These are phyloP conservation scores for Durusdinium trenchii DNA, from an alignment of 73 alveolate species.

Conservation along the genomic window DNA sequence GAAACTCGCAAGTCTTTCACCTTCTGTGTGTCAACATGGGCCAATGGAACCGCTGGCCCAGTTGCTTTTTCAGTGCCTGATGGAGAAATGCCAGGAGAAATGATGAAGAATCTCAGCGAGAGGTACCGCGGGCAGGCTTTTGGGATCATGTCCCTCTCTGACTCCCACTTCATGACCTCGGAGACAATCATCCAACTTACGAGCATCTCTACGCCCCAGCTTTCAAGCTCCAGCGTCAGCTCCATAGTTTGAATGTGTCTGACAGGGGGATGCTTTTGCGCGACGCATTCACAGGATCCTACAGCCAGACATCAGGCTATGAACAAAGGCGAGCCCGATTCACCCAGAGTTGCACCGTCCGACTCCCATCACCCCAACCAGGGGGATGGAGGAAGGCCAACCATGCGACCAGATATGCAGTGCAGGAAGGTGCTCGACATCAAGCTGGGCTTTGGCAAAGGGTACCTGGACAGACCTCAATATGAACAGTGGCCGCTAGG, in stretches of 20 bases:
- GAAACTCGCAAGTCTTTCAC: slow-evolving; percentile 4
- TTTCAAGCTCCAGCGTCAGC: neutral
- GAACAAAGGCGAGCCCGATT: neutral
- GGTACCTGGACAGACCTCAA: neutral
- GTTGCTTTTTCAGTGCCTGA: neutral
- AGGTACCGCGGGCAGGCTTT: neutral
- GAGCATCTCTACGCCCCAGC: neutral
- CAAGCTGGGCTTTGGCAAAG: neutral
- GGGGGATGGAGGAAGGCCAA: slow-evolving; percentile 30
- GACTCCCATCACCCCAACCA: neutral
- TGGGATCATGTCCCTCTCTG: neutral
- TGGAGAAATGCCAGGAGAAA: neutral
- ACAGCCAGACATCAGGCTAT: neutral
- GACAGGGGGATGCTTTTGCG: neutral
- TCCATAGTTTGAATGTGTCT: neutral
- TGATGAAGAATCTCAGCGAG: neutral
- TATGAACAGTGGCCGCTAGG: neutral
- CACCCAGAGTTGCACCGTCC: neutral
- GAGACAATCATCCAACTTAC: neutral
- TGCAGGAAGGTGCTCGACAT: neutral
- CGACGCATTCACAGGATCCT: slow-evolving; percentile 4
- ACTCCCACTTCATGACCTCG: neutral
- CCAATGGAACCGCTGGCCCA: slow-evolving; percentile 11
- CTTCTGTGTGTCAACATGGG: slow-evolving; percentile 17
- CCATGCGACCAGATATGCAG: neutral